Base-by-base conservation (phyloP, 129 eudicot species). In the Centella asiatica region DNA sequence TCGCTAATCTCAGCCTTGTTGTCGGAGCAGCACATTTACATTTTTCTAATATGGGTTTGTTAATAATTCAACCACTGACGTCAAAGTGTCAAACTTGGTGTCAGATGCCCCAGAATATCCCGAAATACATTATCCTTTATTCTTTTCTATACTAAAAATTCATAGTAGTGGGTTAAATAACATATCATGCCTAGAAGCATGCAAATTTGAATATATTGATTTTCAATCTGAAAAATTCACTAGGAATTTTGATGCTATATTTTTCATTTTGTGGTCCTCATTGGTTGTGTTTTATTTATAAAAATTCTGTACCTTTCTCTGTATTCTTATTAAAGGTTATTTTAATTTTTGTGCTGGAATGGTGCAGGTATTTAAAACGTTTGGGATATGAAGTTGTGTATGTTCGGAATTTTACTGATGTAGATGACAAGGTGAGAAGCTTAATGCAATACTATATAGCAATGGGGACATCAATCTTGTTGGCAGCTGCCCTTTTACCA, bases 401-500 rank as follows among this genome's bases (percentile, higher is more conserved):
- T 55, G 97, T 90, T 34, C 84, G 93, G 62, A 85, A 83, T 67
- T 90, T 90, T 78, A 90, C 95, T 17, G 97, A 90, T 13, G 87
- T 90, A 26, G 97, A 85, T 73, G 97, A 90, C 76, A 90, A 85
- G 93, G 95, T 86, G 60, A 76, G 83, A 80, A 48, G 74, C 46
- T 37, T 39, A 59, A 73, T 54, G 55, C 47, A 22, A 7, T 58
- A 15, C 22, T 17, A 0, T 18, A n/a, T 11, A 42, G 17, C 47
- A n/a, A n/a, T n/a, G n/a, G n/a, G n/a, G n/a, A n/a, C n/a, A n/a
- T n/a, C n/a, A n/a, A n/a, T n/a, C n/a, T n/a, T n/a, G n/a, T n/a
- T n/a, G n/a, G n/a, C n/a, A n/a, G n/a, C n/a, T n/a, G n/a, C n/a
- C n/a, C n/a, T n/a, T n/a, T n/a, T n/a, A n/a, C n/a, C n/a, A n/a